Evolutionary conservation across 1,284 basidiomycete genomes (phyloP).

Genomic region (Testicularia cyperi): DNA sequence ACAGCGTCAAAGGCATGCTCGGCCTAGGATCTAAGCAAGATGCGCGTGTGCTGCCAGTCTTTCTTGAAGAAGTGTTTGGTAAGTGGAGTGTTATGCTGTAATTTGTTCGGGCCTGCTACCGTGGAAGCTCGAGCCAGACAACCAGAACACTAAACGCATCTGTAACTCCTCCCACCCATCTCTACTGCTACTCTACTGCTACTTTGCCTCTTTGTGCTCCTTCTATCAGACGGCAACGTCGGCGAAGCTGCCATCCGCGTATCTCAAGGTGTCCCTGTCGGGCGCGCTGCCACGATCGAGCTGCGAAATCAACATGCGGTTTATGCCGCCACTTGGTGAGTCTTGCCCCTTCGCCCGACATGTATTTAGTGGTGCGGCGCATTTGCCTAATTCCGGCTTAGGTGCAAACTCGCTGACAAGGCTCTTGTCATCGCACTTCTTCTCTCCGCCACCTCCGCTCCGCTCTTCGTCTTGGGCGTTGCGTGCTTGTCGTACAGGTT

Average conservation of each 20-base stretch:
- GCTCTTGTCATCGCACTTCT: too few relatives aligned
- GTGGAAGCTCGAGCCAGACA: too few relatives aligned
- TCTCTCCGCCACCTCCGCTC: too few relatives aligned
- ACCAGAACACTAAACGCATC: too few relatives aligned
- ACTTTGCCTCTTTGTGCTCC: too few relatives aligned
- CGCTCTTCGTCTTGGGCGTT: too few relatives aligned
- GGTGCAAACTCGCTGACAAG: too few relatives aligned
- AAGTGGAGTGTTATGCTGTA: constrained; percentile 1
- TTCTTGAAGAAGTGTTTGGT: constrained; percentile 56
- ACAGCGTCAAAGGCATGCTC: constrained; percentile 36
- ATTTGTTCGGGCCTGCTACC: too few relatives aligned
- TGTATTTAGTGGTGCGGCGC: too few relatives aligned
- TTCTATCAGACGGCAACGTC: constrained; percentile 71
- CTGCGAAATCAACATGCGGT: constrained; percentile 91
- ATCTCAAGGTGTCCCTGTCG: constrained; percentile 78
- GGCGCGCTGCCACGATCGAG: constrained; percentile 80
- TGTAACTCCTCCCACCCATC: too few relatives aligned
- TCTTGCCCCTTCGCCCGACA: constrained; percentile 7
- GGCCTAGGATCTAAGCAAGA: not conserved
- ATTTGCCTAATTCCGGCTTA: too few relatives aligned
- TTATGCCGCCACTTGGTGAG: constrained; percentile 90
- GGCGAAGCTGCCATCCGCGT: constrained; percentile 71
- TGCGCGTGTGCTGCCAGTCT: constrained; percentile 44
- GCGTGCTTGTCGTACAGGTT: constrained; percentile 16
- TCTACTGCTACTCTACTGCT: too few relatives aligned